phyloP scores from a whole-genome alignment of 805 yeast species.

The Komagataella populi region DNA sequence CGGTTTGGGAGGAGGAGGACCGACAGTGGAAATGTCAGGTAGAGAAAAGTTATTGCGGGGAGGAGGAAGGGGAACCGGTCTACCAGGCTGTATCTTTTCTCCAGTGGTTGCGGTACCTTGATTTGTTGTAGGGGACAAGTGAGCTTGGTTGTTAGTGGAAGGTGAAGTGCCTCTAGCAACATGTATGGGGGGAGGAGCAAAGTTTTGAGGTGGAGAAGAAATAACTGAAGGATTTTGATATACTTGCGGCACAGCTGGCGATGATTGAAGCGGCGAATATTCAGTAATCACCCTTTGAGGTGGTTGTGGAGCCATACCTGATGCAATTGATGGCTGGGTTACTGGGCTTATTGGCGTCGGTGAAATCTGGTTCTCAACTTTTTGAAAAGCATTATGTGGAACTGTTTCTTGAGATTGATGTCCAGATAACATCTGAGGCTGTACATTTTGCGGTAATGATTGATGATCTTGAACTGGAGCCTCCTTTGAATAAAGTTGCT shows the following conservation, averaged over 20 bases:
- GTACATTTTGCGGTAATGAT: not conserved
- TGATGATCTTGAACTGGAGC: not conserved
- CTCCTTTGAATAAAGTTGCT: not conserved
- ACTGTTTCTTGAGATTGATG: not conserved
- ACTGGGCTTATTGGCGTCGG: not conserved
- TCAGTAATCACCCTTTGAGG: not conserved
- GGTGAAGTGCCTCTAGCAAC: conserved; percentile 9
- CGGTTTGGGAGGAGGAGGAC: conserved; percentile 34
- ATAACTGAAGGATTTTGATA: not conserved
- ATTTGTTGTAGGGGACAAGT: not conserved
- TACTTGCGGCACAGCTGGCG: not conserved
- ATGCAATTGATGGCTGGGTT: not conserved
- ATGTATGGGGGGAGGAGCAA: conserved; percentile 27
- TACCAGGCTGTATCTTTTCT: not conserved
- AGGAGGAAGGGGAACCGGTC: not conserved
- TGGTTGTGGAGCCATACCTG: not conserved
- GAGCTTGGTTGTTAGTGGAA: not conserved
- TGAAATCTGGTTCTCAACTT: not conserved
- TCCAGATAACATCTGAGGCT: not conserved
- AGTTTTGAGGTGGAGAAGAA: not conserved
- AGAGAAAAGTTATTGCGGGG: not conserved
- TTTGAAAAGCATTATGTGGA: not conserved
- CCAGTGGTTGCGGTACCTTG: not conserved
- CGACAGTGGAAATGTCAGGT: conserved; percentile 17
- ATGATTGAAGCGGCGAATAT: not conserved